Evolutionary conservation across 2,329 filamentous ascomycete species (phyloP), one percentile per base, ranked within the genome.

Genomic region (Aspergillus hortae): DNA sequence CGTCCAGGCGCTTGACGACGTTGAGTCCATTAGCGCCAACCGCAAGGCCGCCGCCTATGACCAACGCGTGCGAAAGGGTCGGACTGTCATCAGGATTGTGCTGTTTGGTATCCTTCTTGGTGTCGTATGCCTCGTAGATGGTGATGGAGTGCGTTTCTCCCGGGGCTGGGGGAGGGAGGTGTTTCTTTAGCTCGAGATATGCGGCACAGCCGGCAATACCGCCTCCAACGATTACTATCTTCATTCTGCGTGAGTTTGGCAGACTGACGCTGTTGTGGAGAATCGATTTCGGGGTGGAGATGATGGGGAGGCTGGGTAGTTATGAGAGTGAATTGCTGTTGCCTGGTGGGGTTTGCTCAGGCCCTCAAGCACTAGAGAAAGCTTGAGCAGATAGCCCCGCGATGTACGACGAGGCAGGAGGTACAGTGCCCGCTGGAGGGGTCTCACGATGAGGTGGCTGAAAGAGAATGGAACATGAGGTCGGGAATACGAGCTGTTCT

Each of bases 141-240:
- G 56, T 66, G 56, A 68, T 67, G 27, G 67, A 58, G 48, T 73
- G 64, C 7, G 47, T 43, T 23, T 41, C n/a, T 14, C 15, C 30
- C 1, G 51, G 43, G 14, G 32, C 14, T n/a, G 48, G 40, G 9
- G 60, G 54, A 4, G 65, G 68, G 7, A 77, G 67, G 46, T 72
- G 68, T 48, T 75, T 75, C 46, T 66, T 66, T 4, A 77, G 60
- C 30, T 67, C 64, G 9, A 76, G 64, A 49, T 75, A 76, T 36
- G 61, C 61, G 10, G 68, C 51, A 47, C 71, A 72, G 23, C 73
- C 74, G 45, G 65, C 64, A 52, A 77, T 74, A 30, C 72, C 74
- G 12, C 62, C 73, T n/a, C 74, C 74, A 35, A 76, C 61, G 12
- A 77, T 74, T 19, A 69, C 61, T 35, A 76, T 73, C 53, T 72